Evolutionary conservation across 345 rosid genomes (phyloP).

Genomic region (Eucalyptus regnans): DNA sequence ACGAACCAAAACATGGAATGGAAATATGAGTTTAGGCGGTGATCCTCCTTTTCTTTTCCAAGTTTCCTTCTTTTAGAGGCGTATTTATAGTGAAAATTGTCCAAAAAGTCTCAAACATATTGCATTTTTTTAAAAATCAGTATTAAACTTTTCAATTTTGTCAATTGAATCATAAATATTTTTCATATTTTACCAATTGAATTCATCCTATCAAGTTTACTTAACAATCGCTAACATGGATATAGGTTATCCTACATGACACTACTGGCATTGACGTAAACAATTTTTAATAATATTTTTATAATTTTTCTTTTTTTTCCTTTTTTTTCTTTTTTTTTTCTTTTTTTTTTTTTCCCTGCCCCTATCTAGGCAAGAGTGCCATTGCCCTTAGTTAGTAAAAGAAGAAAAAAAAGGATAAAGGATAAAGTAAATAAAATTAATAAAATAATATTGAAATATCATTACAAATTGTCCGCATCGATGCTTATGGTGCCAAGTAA

Average conservation of each 20-base stretch:
- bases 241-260: fast-evolving
- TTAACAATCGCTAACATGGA: fast-evolving
- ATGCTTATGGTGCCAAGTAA: too few relatives aligned
- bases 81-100: background rate
- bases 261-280: fast-evolving
- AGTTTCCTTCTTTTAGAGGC: background rate
- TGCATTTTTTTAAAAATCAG: background rate
- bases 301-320: too few relatives aligned
- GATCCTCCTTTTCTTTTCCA: background rate
- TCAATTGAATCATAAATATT: too few relatives aligned
- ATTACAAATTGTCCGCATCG: fast-evolving
- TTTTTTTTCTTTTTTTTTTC: fast-evolving
- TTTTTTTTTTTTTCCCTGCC: fast-evolving
- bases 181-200: too few relatives aligned
- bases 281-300: too few relatives aligned
- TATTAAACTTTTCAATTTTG: fast-evolving
- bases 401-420: too few relatives aligned
- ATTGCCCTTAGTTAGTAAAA: background rate
- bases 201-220: background rate
- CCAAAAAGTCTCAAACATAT: background rate
- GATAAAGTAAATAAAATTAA: too few relatives aligned
- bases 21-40: background rate
- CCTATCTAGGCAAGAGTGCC: too few relatives aligned
- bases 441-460: too few relatives aligned
- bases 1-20: background rate